A percentile compares a stretch with the other conserved stretches of the same genome.
phyloP scores from a whole-genome alignment of 192 early-diverging fungal genomes.

The Coemansia guatemalensis region DNA sequence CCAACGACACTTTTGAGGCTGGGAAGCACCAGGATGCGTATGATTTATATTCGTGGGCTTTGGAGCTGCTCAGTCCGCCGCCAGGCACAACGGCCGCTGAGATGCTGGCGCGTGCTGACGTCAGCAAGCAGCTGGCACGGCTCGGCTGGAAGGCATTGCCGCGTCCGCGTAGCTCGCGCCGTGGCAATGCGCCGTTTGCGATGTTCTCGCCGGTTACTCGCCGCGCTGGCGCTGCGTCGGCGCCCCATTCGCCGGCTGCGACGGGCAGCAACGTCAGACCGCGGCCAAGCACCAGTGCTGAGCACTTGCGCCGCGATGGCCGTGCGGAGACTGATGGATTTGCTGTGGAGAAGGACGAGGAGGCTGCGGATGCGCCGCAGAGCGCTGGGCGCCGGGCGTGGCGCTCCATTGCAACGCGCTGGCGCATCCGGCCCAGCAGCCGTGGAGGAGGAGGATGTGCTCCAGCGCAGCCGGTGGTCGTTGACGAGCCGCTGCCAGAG shows the following conservation, averaged over 20 bases:
- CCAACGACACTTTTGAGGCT: conserved; percentile 58
- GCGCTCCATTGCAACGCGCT: conserved; percentile 13
- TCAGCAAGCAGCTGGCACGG: conserved; percentile 17
- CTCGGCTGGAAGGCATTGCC: conserved; percentile 19
- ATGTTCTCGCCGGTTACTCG: conserved; percentile 2
- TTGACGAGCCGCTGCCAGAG: conserved; percentile 45
- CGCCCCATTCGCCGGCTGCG: not conserved
- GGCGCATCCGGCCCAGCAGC: not conserved
- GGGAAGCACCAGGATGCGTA: conserved; percentile 57
- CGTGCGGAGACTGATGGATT: not conserved
- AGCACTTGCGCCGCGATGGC: conserved; percentile 1
- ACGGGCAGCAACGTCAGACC: conserved; percentile 1
- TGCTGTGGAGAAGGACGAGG: not conserved
- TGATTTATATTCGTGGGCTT: conserved; percentile 52
- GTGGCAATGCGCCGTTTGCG: conserved; percentile 1
- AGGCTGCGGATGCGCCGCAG: not conserved
- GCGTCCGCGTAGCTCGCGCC: not conserved
- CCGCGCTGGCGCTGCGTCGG: not conserved
- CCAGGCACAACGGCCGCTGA: conserved; percentile 25
- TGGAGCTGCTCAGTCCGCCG: conserved; percentile 38
- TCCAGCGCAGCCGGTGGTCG: conserved; percentile 9
- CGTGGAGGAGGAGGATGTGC: not conserved
- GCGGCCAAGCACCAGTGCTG: conserved; percentile 1
- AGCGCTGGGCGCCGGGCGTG: conserved; percentile 21
- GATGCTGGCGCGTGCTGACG: conserved; percentile 24